phyloP scores from a whole-genome alignment of 1,139 yeast species.

The Diutina mesorugosa region DNA sequence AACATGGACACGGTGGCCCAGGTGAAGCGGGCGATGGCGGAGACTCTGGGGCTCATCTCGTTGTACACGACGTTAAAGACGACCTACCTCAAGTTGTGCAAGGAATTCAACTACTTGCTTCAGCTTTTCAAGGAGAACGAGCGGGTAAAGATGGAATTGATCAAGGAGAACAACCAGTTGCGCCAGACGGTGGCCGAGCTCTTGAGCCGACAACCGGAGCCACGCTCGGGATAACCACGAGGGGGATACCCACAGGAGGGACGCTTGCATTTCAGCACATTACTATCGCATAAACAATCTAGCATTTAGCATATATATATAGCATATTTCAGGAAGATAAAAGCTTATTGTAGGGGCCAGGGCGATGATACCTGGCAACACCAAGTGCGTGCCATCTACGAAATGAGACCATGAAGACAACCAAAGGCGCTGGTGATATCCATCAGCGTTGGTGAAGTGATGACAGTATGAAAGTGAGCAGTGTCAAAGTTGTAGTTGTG shows the following conservation, averaged over 20 bases:
- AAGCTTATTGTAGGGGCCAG: too few relatives aligned
- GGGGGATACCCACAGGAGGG: too few relatives aligned
- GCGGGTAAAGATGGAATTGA: slow-evolving; percentile 38
- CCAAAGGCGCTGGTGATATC: too few relatives aligned
- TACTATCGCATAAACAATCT: not conserved
- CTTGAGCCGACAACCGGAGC: slow-evolving; percentile 9
- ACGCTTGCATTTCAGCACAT: not conserved
- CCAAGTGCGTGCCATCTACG: too few relatives aligned
- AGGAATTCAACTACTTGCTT: slow-evolving; percentile 22
- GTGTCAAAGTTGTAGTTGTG: too few relatives aligned
- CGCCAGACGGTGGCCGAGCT: slow-evolving; percentile 28
- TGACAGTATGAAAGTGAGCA: too few relatives aligned
- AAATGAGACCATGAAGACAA: too few relatives aligned
- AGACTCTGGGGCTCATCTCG: slow-evolving; percentile 12
- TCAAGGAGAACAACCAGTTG: slow-evolving; percentile 41
- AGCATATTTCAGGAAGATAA: not conserved
- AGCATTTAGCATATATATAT: not conserved
- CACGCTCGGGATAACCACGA: not conserved
- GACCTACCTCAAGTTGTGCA: slow-evolving; percentile 23
- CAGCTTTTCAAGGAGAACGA: slow-evolving; percentile 49
- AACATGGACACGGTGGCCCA: slow-evolving; percentile 12
- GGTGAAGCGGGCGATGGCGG: slow-evolving; percentile 18
- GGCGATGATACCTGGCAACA: too few relatives aligned
- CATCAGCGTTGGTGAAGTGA: too few relatives aligned
- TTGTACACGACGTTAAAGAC: slow-evolving; percentile 20